Conservation (phyloP, 768 basidiomycete genomes). For the Cyathus striatus region DNA sequence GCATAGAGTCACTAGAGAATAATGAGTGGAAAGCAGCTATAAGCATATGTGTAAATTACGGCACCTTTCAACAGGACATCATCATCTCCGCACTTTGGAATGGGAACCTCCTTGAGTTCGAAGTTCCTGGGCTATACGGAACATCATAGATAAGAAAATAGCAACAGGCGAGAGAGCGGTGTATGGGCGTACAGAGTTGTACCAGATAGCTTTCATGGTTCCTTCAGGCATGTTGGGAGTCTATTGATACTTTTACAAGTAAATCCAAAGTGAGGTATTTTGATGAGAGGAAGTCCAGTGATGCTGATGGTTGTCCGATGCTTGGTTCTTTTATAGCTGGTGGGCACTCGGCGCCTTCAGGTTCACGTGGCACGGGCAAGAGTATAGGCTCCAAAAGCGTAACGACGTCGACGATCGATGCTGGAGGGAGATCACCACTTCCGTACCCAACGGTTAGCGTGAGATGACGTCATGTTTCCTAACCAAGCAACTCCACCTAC, state of each 20-base stretch:
- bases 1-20: conserved; percentile 24
- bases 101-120: conserved; percentile 44
- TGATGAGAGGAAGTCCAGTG: not conserved
- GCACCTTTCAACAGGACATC: conserved; percentile 58
- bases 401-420: too few species aligned
- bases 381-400: too few species aligned
- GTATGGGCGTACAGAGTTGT: conserved; percentile 41
- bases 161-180: not conserved
- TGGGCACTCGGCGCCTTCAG: not conserved
- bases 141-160: not conserved
- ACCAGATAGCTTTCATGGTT: conserved; percentile 65
- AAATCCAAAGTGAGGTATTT: not conserved
- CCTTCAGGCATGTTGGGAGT: conserved; percentile 39
- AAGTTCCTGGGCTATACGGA: conserved; percentile 49
- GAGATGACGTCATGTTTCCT: too few species aligned
- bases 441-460: too few species aligned
- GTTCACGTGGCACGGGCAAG: too few species aligned
- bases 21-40: conserved; percentile 7
- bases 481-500: too few species aligned
- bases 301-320: not conserved
- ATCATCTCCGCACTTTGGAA: conserved; percentile 48
- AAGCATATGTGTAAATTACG: conserved; percentile 3
- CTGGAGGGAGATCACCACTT: too few species aligned
- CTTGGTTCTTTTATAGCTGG: not conserved
- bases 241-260: not conserved